Conservation (phyloP, 208 protist species). For the Endotrypanum monterogeii region DNA sequence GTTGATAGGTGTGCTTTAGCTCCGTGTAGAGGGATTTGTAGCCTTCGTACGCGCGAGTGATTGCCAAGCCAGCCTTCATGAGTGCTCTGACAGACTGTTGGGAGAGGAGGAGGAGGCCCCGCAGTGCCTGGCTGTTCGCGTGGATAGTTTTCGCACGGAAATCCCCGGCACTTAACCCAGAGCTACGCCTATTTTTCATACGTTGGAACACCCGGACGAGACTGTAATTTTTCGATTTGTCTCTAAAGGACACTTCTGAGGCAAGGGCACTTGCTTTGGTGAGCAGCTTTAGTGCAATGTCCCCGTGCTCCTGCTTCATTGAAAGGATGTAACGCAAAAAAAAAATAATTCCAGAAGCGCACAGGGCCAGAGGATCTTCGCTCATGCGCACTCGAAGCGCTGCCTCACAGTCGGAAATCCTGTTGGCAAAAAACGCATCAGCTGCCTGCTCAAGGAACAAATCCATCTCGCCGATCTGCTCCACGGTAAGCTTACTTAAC, state of each 20-base stretch:
- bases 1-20: slow-evolving; percentile 36
- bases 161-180: slow-evolving; percentile 39
- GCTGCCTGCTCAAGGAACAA: slow-evolving; percentile 28
- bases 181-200: slow-evolving; percentile 20
- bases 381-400: slow-evolving; percentile 26
- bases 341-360: slow-evolving; percentile 39
- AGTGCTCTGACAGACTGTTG: slow-evolving; percentile 46
- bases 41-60: slow-evolving; percentile 43
- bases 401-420: slow-evolving; percentile 53
- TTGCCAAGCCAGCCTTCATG: slow-evolving; percentile 49
- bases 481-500: slow-evolving; percentile 32
- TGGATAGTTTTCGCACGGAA: slow-evolving; percentile 61
- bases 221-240: slow-evolving; percentile 18
- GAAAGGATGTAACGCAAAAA: slow-evolving; percentile 54
- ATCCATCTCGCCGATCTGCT: slow-evolving; percentile 47
- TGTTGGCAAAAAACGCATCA: slow-evolving; percentile 60
- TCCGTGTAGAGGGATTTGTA: slow-evolving; percentile 41
- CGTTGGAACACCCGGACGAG: slow-evolving; percentile 35
- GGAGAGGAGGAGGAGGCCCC: slow-evolving; percentile 46
- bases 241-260: slow-evolving; percentile 30
- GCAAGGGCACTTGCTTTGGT: slow-evolving; percentile 42
- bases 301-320: slow-evolving; percentile 50
- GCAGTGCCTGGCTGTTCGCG: slow-evolving; percentile 48
- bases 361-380: slow-evolving; percentile 40
- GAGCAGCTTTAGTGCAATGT: slow-evolving; percentile 38